Evolutionary conservation across 129 eudicot genomes (phyloP), one percentile per base, ranked within the genome.

Genomic region (Cynara cardunculus): DNA sequence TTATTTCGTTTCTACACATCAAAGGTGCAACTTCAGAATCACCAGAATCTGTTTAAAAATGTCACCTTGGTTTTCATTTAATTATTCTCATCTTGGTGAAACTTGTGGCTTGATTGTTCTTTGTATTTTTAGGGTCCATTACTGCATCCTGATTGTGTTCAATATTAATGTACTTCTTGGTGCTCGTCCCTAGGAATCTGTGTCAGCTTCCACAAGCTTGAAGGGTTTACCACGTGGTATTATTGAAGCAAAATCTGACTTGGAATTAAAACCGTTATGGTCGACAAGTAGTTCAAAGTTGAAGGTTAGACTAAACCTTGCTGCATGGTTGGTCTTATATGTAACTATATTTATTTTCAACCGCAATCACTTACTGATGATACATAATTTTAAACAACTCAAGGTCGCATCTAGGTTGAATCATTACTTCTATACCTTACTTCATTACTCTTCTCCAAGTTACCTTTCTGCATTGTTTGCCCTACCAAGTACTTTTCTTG

Each of bases 261-360:
- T 92, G 82, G 94, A 95, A 85, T 85, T 95, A 78, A 95, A 89
- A 82, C 95, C 99, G 10, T 80, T 95, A 80, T 95, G 99, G 99
- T 82, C 90, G 49, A 62, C 89, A 44, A 86, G 90, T 83, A 82
- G 89, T 81, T 87, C 97, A 66, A 89, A 82, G 88, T 81, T 81
- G 35, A 80, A 95, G 99, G 99, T 95, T 66, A 37, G 61, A 21
- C 77, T 70, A 72, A 21, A 9, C 69, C 69, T 16, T 53, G 1
- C 25, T 73, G 59, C 69, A 25, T 59, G 16, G 59, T 27, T 46
- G 22, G 28, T 78, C 21, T 37, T 69, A 16, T 75, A 25, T 31
- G 41, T 62, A 32, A 19, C 30, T 88, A 1, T 76, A 7, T 56
- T 56, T 74, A 49, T 66, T 46, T 66, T 26, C 22, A n/a, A 81